Base-by-base conservation (phyloP, 768 basidiomycete genomes). In the Tulasnella calospora region DNA sequence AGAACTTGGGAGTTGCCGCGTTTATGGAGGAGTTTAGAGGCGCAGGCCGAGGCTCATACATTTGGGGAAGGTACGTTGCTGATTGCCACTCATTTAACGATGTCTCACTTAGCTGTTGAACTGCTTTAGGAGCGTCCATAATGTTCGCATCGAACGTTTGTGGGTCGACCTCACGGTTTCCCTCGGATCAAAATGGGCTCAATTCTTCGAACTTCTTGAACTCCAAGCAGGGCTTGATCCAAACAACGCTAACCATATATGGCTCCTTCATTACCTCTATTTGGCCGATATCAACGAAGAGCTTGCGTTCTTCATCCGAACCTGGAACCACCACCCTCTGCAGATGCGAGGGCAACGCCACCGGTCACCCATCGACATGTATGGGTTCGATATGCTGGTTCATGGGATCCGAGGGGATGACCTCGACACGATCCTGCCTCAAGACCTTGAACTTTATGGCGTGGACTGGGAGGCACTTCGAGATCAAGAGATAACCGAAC, bases 241-340 rank as follows among this genome's bases (percentile, higher is more conserved):
- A n/a, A 78, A 80, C 80, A 80, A 73, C 73, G 36, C 23, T 7
- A 38, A 47, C 41, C 83, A 84, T 72, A 80, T 83, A 21, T 84
- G 83, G 83, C 82, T 84, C 36, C 79, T 84, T 44, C 83, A 83
- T 55, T 80, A 79, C 61, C 79, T 84, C 15, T 84, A 84, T 70
- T 81, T 83, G 7, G 47, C 33, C 0, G 38, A 70, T 1, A 81
- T 83, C 74, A 81, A 83, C 19, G 30, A 27, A 36, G 79, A 83
- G 5, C 36, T 76, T 0, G 27, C 23, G 2, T 41, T 73, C 35
- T 82, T 74, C 35, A 78, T 75, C 10, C 75, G 79, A 23, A 51
- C 57, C 21, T 83, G 82, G 82, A 83, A 83, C 47, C n/a, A 80
- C 27, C 82, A 83, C 57, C n/a, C 46, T 10, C 38, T 82, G 3